A percentile compares a stretch with the other conserved stretches of the same genome.
phyloP scores from a whole-genome alignment of 1,284 basidiomycete species.

The Spongiforma sp. region DNA sequence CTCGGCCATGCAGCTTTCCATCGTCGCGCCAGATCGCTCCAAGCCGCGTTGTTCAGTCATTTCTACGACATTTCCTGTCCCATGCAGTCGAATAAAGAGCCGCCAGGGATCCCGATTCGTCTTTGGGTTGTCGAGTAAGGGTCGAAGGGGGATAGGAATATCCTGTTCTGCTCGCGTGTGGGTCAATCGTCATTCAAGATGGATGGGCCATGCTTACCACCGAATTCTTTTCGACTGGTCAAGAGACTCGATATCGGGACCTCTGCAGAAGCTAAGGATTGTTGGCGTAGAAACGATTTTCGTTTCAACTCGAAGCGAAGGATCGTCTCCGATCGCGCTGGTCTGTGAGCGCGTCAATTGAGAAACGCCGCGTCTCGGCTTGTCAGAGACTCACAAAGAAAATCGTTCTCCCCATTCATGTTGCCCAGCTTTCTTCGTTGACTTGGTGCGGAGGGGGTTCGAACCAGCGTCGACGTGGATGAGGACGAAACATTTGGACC shows the following conservation, averaged over 20 bases:
- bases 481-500: conserved; percentile 34
- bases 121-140: conserved; percentile 8
- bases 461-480: conserved; percentile 25
- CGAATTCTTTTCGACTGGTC: conserved; percentile 1
- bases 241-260: conserved; percentile 24
- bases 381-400: conserved; percentile 19
- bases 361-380: too few species aligned
- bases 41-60: background rate
- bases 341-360: too few species aligned
- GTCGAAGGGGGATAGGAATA: conserved; percentile 22
- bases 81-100: conserved; percentile 29
- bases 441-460: conserved; percentile 12
- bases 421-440: conserved; percentile 21
- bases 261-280: conserved; percentile 21
- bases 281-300: conserved; percentile 18
- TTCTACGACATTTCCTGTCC: conserved; percentile 1
- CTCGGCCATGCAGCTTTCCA: conserved; percentile 26
- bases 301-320: conserved; percentile 33
- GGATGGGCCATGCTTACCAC: conserved; percentile 13
- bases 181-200: background rate
- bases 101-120: conserved; percentile 12
- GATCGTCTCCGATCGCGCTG: conserved; percentile 17
- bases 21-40: conserved; percentile 1
- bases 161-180: conserved; percentile 18
- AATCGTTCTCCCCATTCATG: conserved; percentile 30